Conservation (phyloP, 2,329 filamentous ascomycete genomes). For the Ambrosiella cleistominuta region DNA sequence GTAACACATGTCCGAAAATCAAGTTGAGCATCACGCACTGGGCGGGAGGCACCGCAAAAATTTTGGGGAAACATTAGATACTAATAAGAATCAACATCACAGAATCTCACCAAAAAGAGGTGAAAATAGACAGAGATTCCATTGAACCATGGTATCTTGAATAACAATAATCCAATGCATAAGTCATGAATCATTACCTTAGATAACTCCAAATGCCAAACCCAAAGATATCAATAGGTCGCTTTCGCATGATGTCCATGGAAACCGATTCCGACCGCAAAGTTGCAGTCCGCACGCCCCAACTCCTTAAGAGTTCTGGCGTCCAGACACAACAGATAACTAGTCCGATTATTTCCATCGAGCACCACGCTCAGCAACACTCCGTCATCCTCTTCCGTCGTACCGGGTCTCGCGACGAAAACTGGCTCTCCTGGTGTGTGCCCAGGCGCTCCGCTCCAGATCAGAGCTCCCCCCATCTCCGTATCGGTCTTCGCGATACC, state of each 20-base stretch:
- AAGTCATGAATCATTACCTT: background rate
- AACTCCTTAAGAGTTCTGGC: conserved; percentile 45
- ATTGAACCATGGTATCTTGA: background rate
- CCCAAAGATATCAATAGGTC: background rate
- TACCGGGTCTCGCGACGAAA: conserved; percentile 33
- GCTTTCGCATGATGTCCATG: conserved; percentile 37
- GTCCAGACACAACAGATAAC: conserved; percentile 49
- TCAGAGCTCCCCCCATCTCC: conserved; percentile 28
- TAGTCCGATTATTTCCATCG: conserved; percentile 38
- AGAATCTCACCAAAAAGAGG: background rate
- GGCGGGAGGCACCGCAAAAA: too few relatives aligned
- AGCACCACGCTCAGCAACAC: conserved; percentile 45
- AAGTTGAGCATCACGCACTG: too few relatives aligned
- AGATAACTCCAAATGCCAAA: background rate
- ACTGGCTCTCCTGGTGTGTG: conserved; percentile 55
- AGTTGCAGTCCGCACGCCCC: conserved; percentile 44
- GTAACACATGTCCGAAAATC: too few relatives aligned
- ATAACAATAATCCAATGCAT: background rate
- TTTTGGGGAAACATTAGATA: background rate
- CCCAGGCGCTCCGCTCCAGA: conserved; percentile 39
- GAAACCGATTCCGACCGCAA: conserved; percentile 45
- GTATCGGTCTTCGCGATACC: conserved; percentile 49
- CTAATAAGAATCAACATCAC: background rate
- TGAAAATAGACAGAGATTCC: background rate
- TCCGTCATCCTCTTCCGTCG: conserved; percentile 43